These are phyloP conservation scores for Monosporascus sp. DNA, from an alignment of 2,329 filamentous ascomycete genomes.

Conservation along the genomic window DNA sequence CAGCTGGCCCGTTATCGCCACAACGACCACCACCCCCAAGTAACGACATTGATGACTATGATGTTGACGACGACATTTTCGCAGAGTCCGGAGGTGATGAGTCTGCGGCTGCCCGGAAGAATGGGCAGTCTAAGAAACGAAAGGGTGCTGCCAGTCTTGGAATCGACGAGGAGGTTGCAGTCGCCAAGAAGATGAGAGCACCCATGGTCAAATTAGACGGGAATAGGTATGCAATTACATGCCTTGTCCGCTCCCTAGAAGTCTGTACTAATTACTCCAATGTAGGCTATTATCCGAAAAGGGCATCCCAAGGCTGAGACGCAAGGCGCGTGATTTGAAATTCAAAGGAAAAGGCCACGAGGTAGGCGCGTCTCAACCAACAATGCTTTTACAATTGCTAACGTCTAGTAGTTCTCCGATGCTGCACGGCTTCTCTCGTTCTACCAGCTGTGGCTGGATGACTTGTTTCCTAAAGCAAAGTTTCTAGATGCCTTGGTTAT, in stretches of 20 bases:
- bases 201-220: conserved; percentile 87
- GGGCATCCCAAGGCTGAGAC: conserved; percentile 78
- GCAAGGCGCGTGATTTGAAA: conserved; percentile 64
- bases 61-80: conserved; percentile 53
- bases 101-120: conserved; percentile 4
- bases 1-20: conserved; percentile 7
- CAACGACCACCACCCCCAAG: conserved; percentile 38
- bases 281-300: conserved; percentile 70
- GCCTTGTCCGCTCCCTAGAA: neutral
- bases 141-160: conserved; percentile 56
- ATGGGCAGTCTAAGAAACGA: conserved; percentile 37
- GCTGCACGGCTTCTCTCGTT: conserved; percentile 75
- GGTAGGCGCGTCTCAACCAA: conserved; percentile 35
- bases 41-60: conserved; percentile 72
- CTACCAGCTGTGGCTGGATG: conserved; percentile 96
- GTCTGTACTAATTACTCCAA: neutral
- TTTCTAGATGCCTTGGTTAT: conserved; percentile 86
- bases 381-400: neutral
- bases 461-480: conserved; percentile 89
- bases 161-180: conserved; percentile 79
- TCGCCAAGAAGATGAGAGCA: conserved; percentile 66
- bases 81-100: conserved; percentile 38
- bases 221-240: conserved; percentile 45
- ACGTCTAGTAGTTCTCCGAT: conserved; percentile 67
- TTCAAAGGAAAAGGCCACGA: conserved; percentile 95